Evolutionary conservation across 2,329 filamentous ascomycete genomes (phyloP), one percentile per base, ranked within the genome.

Genomic region (Beauveria varroae): DNA sequence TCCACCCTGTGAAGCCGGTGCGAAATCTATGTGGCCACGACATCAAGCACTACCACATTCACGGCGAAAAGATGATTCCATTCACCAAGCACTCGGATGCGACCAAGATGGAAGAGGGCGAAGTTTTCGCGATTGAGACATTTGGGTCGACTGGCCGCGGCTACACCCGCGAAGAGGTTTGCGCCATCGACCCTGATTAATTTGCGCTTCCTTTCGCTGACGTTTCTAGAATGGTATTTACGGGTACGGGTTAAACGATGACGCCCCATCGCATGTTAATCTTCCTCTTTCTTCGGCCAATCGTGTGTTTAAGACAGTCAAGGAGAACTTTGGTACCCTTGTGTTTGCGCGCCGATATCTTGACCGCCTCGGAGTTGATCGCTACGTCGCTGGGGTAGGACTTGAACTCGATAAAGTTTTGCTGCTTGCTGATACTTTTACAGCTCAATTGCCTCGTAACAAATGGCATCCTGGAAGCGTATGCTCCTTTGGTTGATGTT

Each of bases 101-200:
- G 71, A 95, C 90, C 44, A 96, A 96, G 80, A 96, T 96, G 92
- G 92, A 96, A 75, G 92, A 96, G 74, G 91, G 91, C 41, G 92
- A 96, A 68, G 85, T 91, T 20, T 96, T 93, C 73, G 92, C 92
- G 63, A 96, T 96, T 67, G 92, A 96, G 76, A 96, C 92, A 0
- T 96, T 96, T 72, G 92, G 92, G 41, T 93, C 86, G 70, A 96
- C 92, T 14, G 93, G 92, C 63, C 90, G 89, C 68, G 92, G 91
- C 64, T 87, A 88, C 69, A 86, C 93, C 49, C 79, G 83, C 65
- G 91, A 96, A 68, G 90, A 4, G 66, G 57, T 59, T 1, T 14
- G 44, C 10, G 47, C 1, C 1, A 28, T 1, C 0, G 3, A 28
- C 3, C 57, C 82, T 79, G 14, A 26, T 18, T 18, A 2, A 4